phyloP scores from a whole-genome alignment of 768 basidiomycete species.

The Calocybe cyanea region DNA sequence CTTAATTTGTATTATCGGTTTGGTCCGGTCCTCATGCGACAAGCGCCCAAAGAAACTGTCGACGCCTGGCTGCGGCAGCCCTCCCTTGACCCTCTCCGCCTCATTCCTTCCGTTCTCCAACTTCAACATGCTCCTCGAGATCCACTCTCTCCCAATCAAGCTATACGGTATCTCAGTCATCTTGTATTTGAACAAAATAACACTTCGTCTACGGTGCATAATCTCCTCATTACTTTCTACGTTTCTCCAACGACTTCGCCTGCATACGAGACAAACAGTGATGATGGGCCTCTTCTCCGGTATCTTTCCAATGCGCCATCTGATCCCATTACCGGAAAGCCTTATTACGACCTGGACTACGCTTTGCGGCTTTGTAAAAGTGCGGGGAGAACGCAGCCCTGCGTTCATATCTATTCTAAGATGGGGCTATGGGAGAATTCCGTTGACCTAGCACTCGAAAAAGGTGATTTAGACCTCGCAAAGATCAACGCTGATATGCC shows the following conservation, averaged over 20 bases:
- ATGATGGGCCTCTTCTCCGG: constrained; percentile 74
- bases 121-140: constrained; percentile 71
- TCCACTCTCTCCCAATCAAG: constrained; percentile 76
- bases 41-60: constrained; percentile 85
- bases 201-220: constrained; percentile 86
- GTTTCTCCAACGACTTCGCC: constrained; percentile 49
- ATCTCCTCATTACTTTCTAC: constrained; percentile 87
- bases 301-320: constrained; percentile 82
- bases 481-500: constrained; percentile 95
- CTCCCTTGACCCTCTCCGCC: constrained; percentile 72
- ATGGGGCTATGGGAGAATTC: constrained; percentile 97
- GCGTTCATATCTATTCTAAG: constrained; percentile 95
- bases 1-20: constrained; percentile 92
- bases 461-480: constrained; percentile 92
- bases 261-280: constrained; percentile 32
- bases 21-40: constrained; percentile 80
- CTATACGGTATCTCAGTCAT: constrained; percentile 84
- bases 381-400: constrained; percentile 76
- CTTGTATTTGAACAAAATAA: constrained; percentile 78
- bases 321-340: constrained; percentile 78
- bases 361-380: constrained; percentile 89
- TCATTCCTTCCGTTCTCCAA: constrained; percentile 86
- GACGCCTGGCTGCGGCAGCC: constrained; percentile 89
- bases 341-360: constrained; percentile 97
- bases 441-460: constrained; percentile 90